Evolutionary conservation across 306 rosid genomes (phyloP).

Genomic region (Vicia faba): DNA sequence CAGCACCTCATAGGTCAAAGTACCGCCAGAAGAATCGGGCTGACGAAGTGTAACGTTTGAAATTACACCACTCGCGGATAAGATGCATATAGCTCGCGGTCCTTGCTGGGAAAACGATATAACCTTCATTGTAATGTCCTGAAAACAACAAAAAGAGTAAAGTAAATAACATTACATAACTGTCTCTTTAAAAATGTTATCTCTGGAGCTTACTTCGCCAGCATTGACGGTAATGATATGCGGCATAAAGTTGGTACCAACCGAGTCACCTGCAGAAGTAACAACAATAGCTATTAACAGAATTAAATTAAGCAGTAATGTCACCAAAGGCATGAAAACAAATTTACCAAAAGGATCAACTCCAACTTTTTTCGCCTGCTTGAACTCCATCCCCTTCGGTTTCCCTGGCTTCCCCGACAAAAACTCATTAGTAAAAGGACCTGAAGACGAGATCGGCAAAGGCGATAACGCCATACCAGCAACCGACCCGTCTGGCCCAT

Average conservation of each 20-base stretch:
- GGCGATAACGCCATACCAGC: constrained; percentile 68
- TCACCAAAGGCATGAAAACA: constrained; percentile 10
- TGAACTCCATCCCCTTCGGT: constrained; percentile 54
- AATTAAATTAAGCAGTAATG: constrained; percentile 5
- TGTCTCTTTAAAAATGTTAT: neutral
- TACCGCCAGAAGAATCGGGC: constrained; percentile 71
- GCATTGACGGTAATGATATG: constrained; percentile 63
- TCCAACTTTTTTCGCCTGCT: constrained; percentile 58
- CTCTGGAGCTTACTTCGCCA: constrained; percentile 62
- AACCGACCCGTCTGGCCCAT: constrained; percentile 64
- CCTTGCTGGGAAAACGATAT: constrained; percentile 68
- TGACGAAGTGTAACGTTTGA: constrained; percentile 71
- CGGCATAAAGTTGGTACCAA: constrained; percentile 66
- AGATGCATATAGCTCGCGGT: constrained; percentile 70
- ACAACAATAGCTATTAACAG: constrained; percentile 25
- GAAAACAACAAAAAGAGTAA: constrained; percentile 35
- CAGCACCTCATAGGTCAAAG: constrained; percentile 69
- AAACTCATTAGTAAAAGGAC: constrained; percentile 52
- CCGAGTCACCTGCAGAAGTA: constrained; percentile 49
- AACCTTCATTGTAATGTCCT: constrained; percentile 77
- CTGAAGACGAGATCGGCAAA: constrained; percentile 66
- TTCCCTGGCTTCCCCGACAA: constrained; percentile 59
- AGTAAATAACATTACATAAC: constrained; percentile 11
- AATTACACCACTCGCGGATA: constrained; percentile 71
- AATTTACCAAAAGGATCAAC: constrained; percentile 54